Percentiles rank a stretch among this genome's conserved stretches.
phyloP scores from a whole-genome alignment of 306 rosid species.

The Argentina anserina region DNA sequence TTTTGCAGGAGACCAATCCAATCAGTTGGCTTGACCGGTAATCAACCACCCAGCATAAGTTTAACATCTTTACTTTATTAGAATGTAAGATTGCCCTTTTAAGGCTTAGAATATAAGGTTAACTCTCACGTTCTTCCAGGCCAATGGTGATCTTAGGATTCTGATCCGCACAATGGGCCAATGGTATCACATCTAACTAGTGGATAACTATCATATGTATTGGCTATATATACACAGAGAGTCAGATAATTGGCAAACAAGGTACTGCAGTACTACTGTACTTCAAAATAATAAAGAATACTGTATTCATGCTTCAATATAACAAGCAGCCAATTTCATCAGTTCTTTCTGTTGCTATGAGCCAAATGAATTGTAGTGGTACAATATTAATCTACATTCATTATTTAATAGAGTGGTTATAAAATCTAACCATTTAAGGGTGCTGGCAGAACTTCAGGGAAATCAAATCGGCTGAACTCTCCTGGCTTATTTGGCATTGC shows the following conservation, averaged over 20 bases:
- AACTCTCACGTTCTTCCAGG: not conserved
- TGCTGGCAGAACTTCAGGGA: slow-evolving; percentile 73
- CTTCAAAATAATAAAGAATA: not conserved
- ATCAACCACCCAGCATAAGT: not conserved
- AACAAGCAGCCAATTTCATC: not conserved
- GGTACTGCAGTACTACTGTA: not conserved
- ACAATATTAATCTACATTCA: slow-evolving; percentile 20
- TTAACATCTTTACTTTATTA: not conserved
- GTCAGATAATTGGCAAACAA: not conserved
- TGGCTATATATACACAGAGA: not conserved
- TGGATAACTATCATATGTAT: not conserved
- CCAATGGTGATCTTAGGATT: not conserved
- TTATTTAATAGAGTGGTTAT: slow-evolving; percentile 6
- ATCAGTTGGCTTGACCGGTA: not conserved
- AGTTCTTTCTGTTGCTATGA: not conserved
- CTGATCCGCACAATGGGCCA: not conserved
- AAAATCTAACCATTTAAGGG: slow-evolving; percentile 78
- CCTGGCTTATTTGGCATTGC: slow-evolving; percentile 98
- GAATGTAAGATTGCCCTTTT: not conserved
- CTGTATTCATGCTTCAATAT: not conserved
- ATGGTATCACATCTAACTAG: not conserved
- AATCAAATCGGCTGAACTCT: slow-evolving; percentile 93
- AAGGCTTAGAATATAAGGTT: not conserved
- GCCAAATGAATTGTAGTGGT: slow-evolving; percentile 13
- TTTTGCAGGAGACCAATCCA: not conserved